Base-by-base conservation (phyloP, 2,329 filamentous ascomycete genomes). In the Plectosphaerella cucumerina region DNA sequence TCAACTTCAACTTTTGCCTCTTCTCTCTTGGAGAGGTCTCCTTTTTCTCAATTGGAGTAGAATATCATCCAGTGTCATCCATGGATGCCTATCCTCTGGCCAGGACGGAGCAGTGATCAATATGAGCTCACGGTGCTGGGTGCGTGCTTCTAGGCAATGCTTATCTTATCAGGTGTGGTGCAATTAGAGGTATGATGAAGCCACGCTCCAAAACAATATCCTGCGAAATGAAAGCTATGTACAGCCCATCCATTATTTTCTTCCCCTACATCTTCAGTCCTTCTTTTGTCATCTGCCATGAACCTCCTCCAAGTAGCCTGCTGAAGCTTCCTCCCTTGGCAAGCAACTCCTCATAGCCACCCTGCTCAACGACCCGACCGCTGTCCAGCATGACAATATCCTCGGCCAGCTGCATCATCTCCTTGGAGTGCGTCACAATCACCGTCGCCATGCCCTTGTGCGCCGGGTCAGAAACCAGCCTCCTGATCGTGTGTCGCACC, bases 361-460 rank as follows among this genome's bases (percentile, higher is more conserved):
- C 92, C 50, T 77, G 69, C 63, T 93, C 81, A 3, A 83, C 86
- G 6, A 89, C 81, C 2, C 80, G 73, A 3, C 80, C 77, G 0
- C 84, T 80, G n/a, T 88, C 80, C 23, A 95, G 59, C 55, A 97
- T 82, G 1, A 93, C 74, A 8, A 97, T 73, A 43, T 81, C 76
- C 63, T 90, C 85, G 1, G 87, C 88, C 52, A 89, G 80, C 51
- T 78, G 77, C 89, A 97, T 97, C 90, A 96, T 95, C 62, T 93
- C 86, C 54, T 74, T 76, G 51, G 79, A 82, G 68, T 97, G 93
- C 46, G 91, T 96, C 37, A 96, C 86, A 21, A 95, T 78, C 15
- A 97, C 75, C 0, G 96, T 82, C 0, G 87, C 87, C 65, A 90
- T 78, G 0, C 71, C 72, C 11, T 47, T 47, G 4, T 55, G 9